Evolutionary conservation across 495 filamentous ascomycete genomes (phyloP).

Genomic region (Cairneyella variabilis): DNA sequence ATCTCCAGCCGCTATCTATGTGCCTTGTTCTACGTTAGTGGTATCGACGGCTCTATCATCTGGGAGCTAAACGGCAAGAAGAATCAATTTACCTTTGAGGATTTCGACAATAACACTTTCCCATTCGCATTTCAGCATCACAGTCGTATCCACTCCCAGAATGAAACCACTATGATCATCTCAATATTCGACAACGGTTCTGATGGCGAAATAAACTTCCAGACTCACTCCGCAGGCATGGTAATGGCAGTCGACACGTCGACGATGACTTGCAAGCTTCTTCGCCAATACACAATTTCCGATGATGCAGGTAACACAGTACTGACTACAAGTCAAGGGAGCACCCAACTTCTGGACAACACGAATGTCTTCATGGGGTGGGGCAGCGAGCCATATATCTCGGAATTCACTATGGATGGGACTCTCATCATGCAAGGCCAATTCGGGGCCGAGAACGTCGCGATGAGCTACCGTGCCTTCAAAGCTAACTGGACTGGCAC

Average conservation of each 20-base stretch:
- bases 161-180: constrained; percentile 16
- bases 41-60: constrained; percentile 31
- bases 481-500: constrained; percentile 35
- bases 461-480: constrained; percentile 28
- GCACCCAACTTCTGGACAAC: constrained; percentile 38
- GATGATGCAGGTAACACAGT: constrained; percentile 6
- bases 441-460: constrained; percentile 4
- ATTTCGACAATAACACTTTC: constrained; percentile 40
- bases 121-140: constrained; percentile 52
- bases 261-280: constrained; percentile 32
- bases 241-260: constrained; percentile 40
- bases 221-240: constrained; percentile 31
- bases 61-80: constrained; percentile 41
- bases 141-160: constrained; percentile 35
- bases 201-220: constrained; percentile 17
- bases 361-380: constrained; percentile 48
- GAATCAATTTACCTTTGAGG: too few relatives aligned
- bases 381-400: constrained; percentile 43
- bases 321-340: constrained; percentile 39
- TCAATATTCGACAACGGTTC: constrained; percentile 33
- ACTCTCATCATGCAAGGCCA: constrained; percentile 18
- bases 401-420: constrained; percentile 37
- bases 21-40: constrained; percentile 30
- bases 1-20: too few relatives aligned
- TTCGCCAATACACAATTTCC: constrained; percentile 34